Conservation (phyloP, 768 basidiomycete species). For the Lactarius indigo region DNA sequence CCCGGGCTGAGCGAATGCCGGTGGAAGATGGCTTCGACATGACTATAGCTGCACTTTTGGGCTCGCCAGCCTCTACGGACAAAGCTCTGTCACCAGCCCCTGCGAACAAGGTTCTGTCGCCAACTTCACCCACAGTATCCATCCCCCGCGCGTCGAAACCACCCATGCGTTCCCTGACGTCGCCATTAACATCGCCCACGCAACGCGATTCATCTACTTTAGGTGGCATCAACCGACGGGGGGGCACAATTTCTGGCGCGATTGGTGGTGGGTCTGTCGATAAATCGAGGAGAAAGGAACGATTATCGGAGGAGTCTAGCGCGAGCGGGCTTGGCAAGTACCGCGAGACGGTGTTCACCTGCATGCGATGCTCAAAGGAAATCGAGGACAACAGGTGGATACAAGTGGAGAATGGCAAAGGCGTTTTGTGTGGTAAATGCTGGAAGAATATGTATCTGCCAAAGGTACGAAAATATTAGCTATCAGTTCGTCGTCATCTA, state of each 20-base stretch:
- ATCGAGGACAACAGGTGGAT: slow-evolving; percentile 86
- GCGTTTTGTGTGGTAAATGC: slow-evolving; percentile 80
- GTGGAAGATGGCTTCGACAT: slow-evolving; percentile 34
- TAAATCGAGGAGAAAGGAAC: slow-evolving; percentile 28
- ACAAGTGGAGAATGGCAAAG: slow-evolving; percentile 60
- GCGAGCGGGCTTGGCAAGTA: slow-evolving; percentile 9
- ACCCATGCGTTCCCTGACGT: slow-evolving; percentile 54
- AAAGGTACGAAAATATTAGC: slow-evolving; percentile 44
- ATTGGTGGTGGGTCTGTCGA: slow-evolving; percentile 28
- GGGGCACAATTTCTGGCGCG: slow-evolving; percentile 31
- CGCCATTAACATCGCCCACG: slow-evolving; percentile 48
- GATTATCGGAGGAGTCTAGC: slow-evolving; percentile 27
- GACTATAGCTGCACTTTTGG: slow-evolving; percentile 49
- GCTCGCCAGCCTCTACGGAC: slow-evolving; percentile 17
- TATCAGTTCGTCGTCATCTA: slow-evolving; percentile 1
- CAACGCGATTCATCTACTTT: slow-evolving; percentile 34
- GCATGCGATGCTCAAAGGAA: slow-evolving; percentile 61
- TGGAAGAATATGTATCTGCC: slow-evolving; percentile 98
- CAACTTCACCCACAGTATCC: slow-evolving; percentile 33
- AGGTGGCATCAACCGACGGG: slow-evolving; percentile 27
- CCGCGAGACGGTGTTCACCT: slow-evolving; percentile 33
- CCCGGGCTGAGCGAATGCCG: not conserved
- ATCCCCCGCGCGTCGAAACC: slow-evolving; percentile 43
- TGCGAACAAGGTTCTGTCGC: slow-evolving; percentile 35
- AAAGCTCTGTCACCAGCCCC: slow-evolving; percentile 34